Conservation (phyloP, 1,139 yeast genomes). For the Hemisphaericaspora subhashii region DNA sequence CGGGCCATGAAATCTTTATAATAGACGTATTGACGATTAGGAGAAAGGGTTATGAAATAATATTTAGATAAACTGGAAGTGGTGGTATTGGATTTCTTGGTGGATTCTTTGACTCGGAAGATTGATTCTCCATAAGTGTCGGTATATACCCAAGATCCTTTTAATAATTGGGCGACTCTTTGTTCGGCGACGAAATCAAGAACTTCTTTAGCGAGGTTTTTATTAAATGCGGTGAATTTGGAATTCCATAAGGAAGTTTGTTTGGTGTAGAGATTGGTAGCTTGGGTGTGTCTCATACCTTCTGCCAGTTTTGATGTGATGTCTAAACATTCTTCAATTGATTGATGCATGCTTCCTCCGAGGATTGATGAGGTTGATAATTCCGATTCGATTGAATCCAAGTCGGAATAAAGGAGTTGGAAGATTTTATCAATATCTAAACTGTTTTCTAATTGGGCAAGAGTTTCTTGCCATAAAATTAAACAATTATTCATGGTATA, state of each 20-base stretch:
- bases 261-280: slow-evolving; percentile 39
- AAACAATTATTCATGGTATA: slow-evolving; percentile 57
- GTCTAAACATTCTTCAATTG: slow-evolving; percentile 47
- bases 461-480: slow-evolving; percentile 68
- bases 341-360: slow-evolving; percentile 15
- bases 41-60: slow-evolving; percentile 65
- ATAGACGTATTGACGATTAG: slow-evolving; percentile 64
- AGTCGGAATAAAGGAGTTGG: slow-evolving; percentile 35
- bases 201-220: slow-evolving; percentile 57
- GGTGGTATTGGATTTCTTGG: slow-evolving; percentile 19
- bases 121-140: slow-evolving; percentile 56
- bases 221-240: slow-evolving; percentile 49
- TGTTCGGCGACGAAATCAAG: slow-evolving; percentile 78
- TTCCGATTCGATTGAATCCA: slow-evolving; percentile 32
- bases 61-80: slow-evolving; percentile 26
- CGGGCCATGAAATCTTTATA: slow-evolving; percentile 59
- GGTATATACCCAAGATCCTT: slow-evolving; percentile 83
- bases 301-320: slow-evolving; percentile 46
- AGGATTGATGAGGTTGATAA: slow-evolving; percentile 15
- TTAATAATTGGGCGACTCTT: slow-evolving; percentile 66
- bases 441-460: slow-evolving; percentile 45
- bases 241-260: slow-evolving; percentile 34
- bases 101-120: slow-evolving; percentile 26
- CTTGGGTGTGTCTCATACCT: slow-evolving; percentile 57
- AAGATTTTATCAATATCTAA: slow-evolving; percentile 53